Base-by-base conservation (phyloP, 2,329 filamentous ascomycete genomes). In the Xenoacremonium recifei region DNA sequence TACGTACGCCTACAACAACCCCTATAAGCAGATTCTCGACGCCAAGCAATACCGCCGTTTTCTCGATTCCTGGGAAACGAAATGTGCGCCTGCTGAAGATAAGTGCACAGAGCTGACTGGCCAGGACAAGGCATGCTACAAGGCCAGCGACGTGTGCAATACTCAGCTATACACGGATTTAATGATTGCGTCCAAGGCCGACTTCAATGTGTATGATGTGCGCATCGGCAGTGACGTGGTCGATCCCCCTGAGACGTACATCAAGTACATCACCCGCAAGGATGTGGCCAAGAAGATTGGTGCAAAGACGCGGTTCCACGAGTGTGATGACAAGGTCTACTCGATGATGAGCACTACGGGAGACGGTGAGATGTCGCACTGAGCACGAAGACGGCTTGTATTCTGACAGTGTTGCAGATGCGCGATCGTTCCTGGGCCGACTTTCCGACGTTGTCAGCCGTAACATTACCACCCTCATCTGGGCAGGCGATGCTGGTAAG, bases 401-500 rank as follows among this genome's bases (percentile, higher is more conserved):
- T 27, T 7, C 23, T 27, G 23, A 27, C 13, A 27, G 13, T 27
- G 23, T 9, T n/a, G 13, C 23, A 27, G 23, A 27, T 27, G 23
- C 23, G 7, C 23, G 23, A 9, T 9, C 23, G 23, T 27, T 13
- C 23, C 23, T 27, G 23, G 49, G 61, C 3, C 62, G 63, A 1
- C 59, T 79, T 9, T 67, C 68, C 1, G 55, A 62, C 2, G 67
- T 79, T 3, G 68, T 77, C 15, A 61, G 71, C 47, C 68, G 67
- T 6, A 73, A 72, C 3, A 67, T 79, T 21, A 66, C 64, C 17
- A 70, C 75, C 1, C 52, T 79, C 3, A 60, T 79, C 32, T 80
- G 75, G 75, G 75, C 76, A 0, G 77, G 77, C 23, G 77, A 80
- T 40, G 70, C 76, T 3, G 64, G 63, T 63, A 43, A 50, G 55